These are phyloP conservation scores for Aspergillus quadricinctus DNA, from an alignment of 2,329 filamentous ascomycete species.

Conservation along the genomic window DNA sequence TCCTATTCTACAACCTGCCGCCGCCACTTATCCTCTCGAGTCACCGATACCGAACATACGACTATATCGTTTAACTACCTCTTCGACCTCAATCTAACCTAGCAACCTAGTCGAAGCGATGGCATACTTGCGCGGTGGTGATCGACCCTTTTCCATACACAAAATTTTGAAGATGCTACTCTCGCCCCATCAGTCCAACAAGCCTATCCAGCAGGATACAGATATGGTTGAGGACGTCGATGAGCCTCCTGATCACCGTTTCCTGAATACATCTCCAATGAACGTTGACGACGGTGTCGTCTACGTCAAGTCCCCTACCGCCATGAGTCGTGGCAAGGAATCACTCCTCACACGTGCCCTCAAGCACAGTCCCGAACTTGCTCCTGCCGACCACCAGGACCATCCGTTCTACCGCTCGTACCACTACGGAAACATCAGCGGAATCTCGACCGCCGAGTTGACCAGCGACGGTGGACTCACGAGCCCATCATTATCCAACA, in stretches of 20 bases:
- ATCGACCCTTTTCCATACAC: constrained; percentile 35
- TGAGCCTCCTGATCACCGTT: constrained; percentile 70
- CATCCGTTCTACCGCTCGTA: constrained; percentile 56
- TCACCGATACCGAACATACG: constrained; percentile 6
- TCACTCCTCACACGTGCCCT: constrained; percentile 87
- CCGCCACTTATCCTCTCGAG: constrained; percentile 9
- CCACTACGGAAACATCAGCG: constrained; percentile 69
- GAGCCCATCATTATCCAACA: constrained; percentile 80
- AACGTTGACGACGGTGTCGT: constrained; percentile 26
- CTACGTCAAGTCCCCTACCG: constrained; percentile 47
- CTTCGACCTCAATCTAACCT: constrained; percentile 3
- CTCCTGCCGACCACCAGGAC: constrained; percentile 35
- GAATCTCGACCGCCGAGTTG: constrained; percentile 79
- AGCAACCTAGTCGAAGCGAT: constrained; percentile 18
- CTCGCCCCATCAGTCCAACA: constrained; percentile 37
- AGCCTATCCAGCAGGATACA: constrained; percentile 46
- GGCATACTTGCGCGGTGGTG: constrained; percentile 29
- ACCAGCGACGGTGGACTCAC: constrained; percentile 93
- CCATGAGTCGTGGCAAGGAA: constrained; percentile 57
- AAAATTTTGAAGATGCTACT: constrained; percentile 44
- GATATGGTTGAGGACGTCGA: constrained; percentile 74
- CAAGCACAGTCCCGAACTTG: constrained; percentile 58
- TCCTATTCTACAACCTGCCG: background rate
- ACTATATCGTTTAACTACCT: constrained; percentile 7
- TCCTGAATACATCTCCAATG: constrained; percentile 25